Evolutionary conservation across 2,329 filamentous ascomycete genomes (phyloP).

Genomic region (Penicillium sp.): DNA sequence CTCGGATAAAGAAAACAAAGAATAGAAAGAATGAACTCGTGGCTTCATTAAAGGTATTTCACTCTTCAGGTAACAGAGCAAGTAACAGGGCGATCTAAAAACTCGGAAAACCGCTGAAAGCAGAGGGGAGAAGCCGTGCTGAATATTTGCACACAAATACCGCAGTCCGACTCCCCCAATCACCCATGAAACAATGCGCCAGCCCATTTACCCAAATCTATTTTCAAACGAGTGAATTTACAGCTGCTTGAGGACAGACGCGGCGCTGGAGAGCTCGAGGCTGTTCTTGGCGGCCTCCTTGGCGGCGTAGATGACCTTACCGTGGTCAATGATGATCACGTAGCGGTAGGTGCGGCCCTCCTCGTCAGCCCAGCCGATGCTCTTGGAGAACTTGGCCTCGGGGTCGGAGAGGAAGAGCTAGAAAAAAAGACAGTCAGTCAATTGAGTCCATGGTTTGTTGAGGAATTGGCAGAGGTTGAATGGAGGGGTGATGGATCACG

Average conservation of each 20-base stretch:
- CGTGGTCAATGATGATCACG: slow-evolving; percentile 78
- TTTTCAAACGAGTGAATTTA: slow-evolving; percentile 27
- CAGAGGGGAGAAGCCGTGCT: slow-evolving; percentile 2
- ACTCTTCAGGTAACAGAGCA: slow-evolving; percentile 2
- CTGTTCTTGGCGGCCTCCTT: slow-evolving; percentile 58
- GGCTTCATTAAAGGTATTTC: slow-evolving; percentile 14
- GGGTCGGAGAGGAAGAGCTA: slow-evolving; percentile 75
- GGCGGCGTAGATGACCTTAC: slow-evolving; percentile 78
- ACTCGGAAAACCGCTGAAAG: slow-evolving; percentile 9
- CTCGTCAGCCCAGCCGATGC: slow-evolving; percentile 70
- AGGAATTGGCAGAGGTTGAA: not conserved
- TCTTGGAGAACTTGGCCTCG: slow-evolving; percentile 71
- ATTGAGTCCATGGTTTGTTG: not conserved
- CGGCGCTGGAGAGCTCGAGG: slow-evolving; percentile 48
- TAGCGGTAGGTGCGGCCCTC: slow-evolving; percentile 75
- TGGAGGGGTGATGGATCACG: slow-evolving; percentile 24
- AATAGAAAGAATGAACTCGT: slow-evolving; percentile 12
- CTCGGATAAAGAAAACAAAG: not conserved
- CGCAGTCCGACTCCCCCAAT: not conserved
- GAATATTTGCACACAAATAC: not conserved
- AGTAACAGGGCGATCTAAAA: slow-evolving; percentile 12
- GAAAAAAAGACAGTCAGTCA: slow-evolving; percentile 9
- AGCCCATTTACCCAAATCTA: slow-evolving; percentile 16
- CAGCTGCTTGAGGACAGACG: slow-evolving; percentile 51
- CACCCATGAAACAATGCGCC: slow-evolving; percentile 15